Conservation (phyloP, 2,329 filamentous ascomycete genomes). For the Calcarisporium arbuscula region DNA sequence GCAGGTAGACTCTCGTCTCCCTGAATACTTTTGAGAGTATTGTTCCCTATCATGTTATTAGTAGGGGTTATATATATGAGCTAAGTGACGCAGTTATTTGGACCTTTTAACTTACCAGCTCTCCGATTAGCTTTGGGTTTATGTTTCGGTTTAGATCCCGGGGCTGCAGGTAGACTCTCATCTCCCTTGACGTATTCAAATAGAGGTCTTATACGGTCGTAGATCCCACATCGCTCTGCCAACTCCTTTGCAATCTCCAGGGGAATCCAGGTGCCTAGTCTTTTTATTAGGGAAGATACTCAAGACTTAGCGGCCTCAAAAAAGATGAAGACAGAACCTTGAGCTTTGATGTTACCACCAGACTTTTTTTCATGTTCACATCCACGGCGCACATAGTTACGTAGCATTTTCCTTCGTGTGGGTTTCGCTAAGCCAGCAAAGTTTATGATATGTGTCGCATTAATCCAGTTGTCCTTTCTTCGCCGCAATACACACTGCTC, state of each 20-base stretch:
- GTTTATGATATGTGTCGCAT: slow-evolving; percentile 98
- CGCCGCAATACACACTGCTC: slow-evolving; percentile 96
- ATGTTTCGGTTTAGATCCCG: slow-evolving; percentile 84
- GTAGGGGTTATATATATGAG: slow-evolving; percentile 17
- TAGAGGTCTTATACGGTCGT: slow-evolving; percentile 76
- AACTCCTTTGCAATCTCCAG: slow-evolving; percentile 73
- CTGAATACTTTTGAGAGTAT: slow-evolving; percentile 77
- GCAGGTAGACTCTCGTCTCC: too few species aligned
- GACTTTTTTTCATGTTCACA: slow-evolving; percentile 96
- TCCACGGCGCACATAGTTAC: slow-evolving; percentile 95
- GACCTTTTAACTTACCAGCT: slow-evolving; percentile 11
- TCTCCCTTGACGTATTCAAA: slow-evolving; percentile 85
- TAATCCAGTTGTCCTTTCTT: slow-evolving; percentile 92
- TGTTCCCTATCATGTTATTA: slow-evolving; percentile 60
- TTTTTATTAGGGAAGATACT: slow-evolving; percentile 7
- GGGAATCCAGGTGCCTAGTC: slow-evolving; percentile 93
- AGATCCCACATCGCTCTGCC: slow-evolving; percentile 79
- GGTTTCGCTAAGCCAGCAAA: slow-evolving; percentile 97
- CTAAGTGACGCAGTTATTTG: slow-evolving; percentile 4
- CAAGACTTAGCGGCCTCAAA: neutral
- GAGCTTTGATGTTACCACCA: slow-evolving; percentile 97
- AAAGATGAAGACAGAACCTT: slow-evolving; percentile 50
- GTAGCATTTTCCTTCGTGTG: slow-evolving; percentile 85
- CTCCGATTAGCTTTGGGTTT: slow-evolving; percentile 60
- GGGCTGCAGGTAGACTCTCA: slow-evolving; percentile 84